Evolutionary conservation across 2,329 filamentous ascomycete genomes (phyloP).

Genomic region (Venturia nashicola): DNA sequence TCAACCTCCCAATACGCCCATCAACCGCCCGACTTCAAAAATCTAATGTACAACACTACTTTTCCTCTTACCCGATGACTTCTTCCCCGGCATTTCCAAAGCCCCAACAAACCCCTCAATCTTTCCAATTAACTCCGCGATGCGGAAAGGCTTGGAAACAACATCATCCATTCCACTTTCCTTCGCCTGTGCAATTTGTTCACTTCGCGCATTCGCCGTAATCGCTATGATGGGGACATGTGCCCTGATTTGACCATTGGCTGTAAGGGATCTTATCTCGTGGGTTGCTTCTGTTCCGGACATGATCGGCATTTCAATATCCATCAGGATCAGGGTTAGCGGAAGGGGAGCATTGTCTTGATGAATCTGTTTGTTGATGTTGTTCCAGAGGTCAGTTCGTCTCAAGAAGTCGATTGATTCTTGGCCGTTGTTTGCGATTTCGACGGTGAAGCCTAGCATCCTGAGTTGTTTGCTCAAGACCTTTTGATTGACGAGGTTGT

Average conservation of each 20-base stretch:
- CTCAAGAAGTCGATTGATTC: constrained; percentile 15
- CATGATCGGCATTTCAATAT: constrained; percentile 11
- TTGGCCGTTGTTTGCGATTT: constrained; percentile 22
- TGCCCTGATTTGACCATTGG: neutral
- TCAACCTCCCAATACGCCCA: no score
- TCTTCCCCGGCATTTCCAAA: neutral
- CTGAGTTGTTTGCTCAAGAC: constrained; percentile 22
- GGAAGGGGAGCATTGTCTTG: neutral
- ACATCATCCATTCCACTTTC: constrained; percentile 11
- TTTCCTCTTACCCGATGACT: neutral
- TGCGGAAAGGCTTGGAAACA: constrained; percentile 22
- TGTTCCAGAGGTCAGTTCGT: constrained; percentile 1
- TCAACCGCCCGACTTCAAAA: no score
- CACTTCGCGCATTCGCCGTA: constrained; percentile 9
- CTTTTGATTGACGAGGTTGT: constrained; percentile 25
- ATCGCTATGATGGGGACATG: constrained; percentile 10
- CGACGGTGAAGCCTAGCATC: constrained; percentile 19
- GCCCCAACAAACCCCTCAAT: constrained; percentile 13
- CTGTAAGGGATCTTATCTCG: constrained; percentile 1
- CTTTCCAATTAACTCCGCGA: constrained; percentile 20
- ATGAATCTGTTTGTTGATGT: neutral
- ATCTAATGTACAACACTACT: neutral
- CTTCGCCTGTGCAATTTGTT: constrained; percentile 5
- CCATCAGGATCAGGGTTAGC: constrained; percentile 9
- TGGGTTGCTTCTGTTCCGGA: constrained; percentile 7